Base-by-base conservation (phyloP, 441 rosid species). In the Aleurites moluccanus region DNA sequence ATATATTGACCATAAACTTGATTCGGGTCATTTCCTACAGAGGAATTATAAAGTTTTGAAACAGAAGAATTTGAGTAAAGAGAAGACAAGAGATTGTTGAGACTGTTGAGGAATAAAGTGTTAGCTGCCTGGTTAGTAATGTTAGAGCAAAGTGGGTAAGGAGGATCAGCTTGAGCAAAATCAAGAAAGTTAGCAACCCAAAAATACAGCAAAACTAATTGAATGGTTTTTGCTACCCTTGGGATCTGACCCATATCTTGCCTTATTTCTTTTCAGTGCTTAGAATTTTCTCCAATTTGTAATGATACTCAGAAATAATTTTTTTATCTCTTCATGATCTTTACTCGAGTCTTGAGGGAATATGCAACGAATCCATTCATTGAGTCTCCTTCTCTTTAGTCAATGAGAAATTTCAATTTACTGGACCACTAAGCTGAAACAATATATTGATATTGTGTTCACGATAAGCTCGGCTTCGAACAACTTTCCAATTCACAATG, bases 151-250 rank as follows among this genome's bases (percentile, higher is more conserved):
- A 67, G 40, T 2, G 0, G 6, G 70, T 66, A 77, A 9, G 88
- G 86, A 72, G 83, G 85, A 79, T 83, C 86, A 13, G 80, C 83
- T 3, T 2, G 10, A 53, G 80, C 50, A 75, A 70, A 74, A 69
- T 67, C 71, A 35, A 35, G 55, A 76, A 79, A 21, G 47, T 20
- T 6, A 44, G 68, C 45, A 23, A 69, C 10, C 25, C 55, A 47
- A 44, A 56, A 56, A 45, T 10, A 76, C 52, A 76, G 62, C 23
- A 78, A 20, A 50, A 73, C 42, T 47, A 70, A 62, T 64, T 74
- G 45, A 35, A 71, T 50, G 72, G 55, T 67, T 67, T 15, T 70
- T 61, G 21, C 23, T 57, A 30, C 28, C 38, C 67, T 55, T 15
- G 20, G 50, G 28, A 49, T 49, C 40, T 25, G 75, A 74, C 33